Percentiles rank a stretch among this genome's conserved stretches.
These are phyloP conservation scores for Oenanthe javanica DNA, from an alignment of 140 eudicot genomes.

Conservation along the genomic window DNA sequence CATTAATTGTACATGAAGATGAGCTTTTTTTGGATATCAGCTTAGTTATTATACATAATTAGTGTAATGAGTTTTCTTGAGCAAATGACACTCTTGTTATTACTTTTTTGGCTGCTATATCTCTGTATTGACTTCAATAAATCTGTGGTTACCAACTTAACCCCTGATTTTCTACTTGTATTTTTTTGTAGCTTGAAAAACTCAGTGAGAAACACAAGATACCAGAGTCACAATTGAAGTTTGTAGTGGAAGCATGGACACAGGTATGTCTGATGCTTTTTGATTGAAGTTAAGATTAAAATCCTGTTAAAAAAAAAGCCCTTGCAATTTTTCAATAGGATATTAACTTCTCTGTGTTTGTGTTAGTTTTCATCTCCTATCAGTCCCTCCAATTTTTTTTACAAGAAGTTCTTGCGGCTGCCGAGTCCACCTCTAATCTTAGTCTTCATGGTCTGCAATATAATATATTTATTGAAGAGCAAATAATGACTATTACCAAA, in stretches of 20 bases:
- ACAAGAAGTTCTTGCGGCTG: neutral
- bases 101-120: neutral
- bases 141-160: neutral
- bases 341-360: neutral
- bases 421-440: neutral
- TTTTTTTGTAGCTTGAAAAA: constrained; percentile 10
- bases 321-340: neutral
- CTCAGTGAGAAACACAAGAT: constrained; percentile 16
- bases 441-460: neutral
- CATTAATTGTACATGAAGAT: neutral
- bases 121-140: neutral
- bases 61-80: neutral
- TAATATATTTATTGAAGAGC: neutral
- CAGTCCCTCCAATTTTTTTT: neutral
- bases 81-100: neutral
- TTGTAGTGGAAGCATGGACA: constrained; percentile 27
- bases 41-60: neutral
- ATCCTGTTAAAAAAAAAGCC: neutral
- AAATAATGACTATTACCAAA: neutral
- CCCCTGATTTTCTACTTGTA: too few relatives aligned
- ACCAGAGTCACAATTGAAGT: constrained; percentile 27
- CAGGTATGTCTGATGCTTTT: constrained; percentile 6
- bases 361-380: neutral
- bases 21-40: neutral
- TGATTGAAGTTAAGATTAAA: neutral